Conservation (phyloP, 2,329 filamentous ascomycete species). For the Cordyceps sp. region DNA sequence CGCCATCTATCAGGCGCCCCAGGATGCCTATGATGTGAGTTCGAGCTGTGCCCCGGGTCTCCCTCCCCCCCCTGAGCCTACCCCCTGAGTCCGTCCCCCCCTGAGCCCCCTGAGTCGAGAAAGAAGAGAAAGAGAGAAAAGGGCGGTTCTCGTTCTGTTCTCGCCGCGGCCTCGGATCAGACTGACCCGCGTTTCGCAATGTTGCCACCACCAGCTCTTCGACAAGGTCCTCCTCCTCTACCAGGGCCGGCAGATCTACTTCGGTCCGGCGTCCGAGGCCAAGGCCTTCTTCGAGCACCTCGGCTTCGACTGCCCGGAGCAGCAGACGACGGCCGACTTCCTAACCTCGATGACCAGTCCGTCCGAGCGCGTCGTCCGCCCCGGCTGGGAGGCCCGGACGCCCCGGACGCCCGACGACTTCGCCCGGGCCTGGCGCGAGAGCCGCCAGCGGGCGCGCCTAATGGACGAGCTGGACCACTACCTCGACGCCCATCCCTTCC, state of each 20-base stretch:
- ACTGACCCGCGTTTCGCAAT: no score
- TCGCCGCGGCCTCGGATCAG: no score
- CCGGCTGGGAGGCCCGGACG: constrained; percentile 36
- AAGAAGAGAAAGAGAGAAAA: no score
- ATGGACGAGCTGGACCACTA: constrained; percentile 38
- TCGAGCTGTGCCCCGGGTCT: no score
- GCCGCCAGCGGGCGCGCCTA: constrained; percentile 30
- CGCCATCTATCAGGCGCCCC: constrained; percentile 58
- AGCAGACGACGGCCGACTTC: constrained; percentile 56
- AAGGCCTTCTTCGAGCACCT: constrained; percentile 49
- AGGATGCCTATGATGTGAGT: constrained; percentile 51
- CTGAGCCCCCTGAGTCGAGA: no score
- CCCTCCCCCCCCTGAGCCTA: no score
- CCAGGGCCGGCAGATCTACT: constrained; percentile 45
- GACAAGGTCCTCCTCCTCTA: constrained; percentile 43
- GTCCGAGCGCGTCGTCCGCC: constrained; percentile 35
- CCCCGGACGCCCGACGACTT: constrained; percentile 48
- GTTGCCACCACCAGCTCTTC: no score
- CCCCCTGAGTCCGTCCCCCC: no score
- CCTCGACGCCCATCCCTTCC: constrained; percentile 33
- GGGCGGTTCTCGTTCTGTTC: no score
- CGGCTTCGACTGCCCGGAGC: constrained; percentile 49
- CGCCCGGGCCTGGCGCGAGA: constrained; percentile 39
- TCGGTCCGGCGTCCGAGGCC: constrained; percentile 42
- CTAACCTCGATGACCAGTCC: constrained; percentile 52